Evolutionary conservation across 2,329 filamentous ascomycete genomes (phyloP), one percentile per base, ranked within the genome.

Genomic region (Colletotrichum plurivorum): DNA sequence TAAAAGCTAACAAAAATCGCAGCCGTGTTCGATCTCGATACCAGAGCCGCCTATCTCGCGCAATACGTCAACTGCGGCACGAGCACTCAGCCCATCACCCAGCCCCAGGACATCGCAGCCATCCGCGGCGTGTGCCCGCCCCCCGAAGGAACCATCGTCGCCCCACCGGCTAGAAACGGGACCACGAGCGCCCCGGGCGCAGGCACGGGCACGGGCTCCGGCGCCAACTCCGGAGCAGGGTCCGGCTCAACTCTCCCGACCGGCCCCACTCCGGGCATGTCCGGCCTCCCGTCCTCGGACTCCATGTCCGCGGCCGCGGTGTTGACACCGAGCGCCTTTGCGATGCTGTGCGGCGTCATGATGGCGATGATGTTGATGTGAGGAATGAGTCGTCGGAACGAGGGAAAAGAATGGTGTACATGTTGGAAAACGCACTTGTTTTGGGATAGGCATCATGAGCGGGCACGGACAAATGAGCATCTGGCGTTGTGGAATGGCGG

Each of bases 1-100:
- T n/a, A 8, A 36, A 36, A 9, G 6, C 31, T 36, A 36, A 36
- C 31, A 25, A 5, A 36, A 10, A 10, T 3, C 27, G 12, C 46
- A 83, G 84, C 81, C 57, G 84, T 88, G 60, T 87, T 88, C 60
- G 86, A 88, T 71, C 82, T 87, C 66, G 83, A 85, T 51, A 80
- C 81, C 66, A 77, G 85, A 72, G 78, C 77, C 22, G 79, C 86
- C 36, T 86, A 85, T 78, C 76, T 88, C 69, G 82, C 85, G 2
- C 85, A 84, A 64, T 87, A 87, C 67, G 71, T 75, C 39, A 86
- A 87, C 78, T 88, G 86, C 74, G 85, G 84, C 69, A 81, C 80
- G 5, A 36, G 54, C 4, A 65, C 56, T n/a, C 69, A 71, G 68
- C 55, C 64, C 13, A 66, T 72, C 25, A 71, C 31, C 41, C 22